Evolutionary conservation across 2,329 filamentous ascomycete genomes (phyloP).

Genomic region (Paracamarosporium sp.): DNA sequence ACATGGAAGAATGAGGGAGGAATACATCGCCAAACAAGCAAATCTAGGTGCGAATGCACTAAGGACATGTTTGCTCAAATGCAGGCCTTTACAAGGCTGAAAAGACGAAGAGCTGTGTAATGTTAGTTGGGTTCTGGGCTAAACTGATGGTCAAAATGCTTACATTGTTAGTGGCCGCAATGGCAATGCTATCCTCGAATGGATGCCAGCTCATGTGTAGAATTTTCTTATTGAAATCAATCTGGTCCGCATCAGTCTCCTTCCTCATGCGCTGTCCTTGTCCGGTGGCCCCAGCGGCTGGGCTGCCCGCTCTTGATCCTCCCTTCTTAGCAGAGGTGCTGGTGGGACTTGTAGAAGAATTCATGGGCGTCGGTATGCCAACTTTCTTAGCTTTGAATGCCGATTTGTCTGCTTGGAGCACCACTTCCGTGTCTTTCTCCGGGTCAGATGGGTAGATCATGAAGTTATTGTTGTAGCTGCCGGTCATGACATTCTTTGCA

Average conservation of each 20-base stretch:
- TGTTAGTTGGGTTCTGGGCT: constrained; percentile 10
- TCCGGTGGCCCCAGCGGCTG: constrained; percentile 72
- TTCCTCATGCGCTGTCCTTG: constrained; percentile 96
- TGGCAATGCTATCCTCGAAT: constrained; percentile 98
- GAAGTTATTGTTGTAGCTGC: constrained; percentile 99
- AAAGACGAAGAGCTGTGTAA: constrained; percentile 62
- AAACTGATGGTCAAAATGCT: constrained; percentile 51
- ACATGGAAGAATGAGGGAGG: constrained; percentile 30
- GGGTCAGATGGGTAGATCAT: constrained; percentile 99
- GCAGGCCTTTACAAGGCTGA: constrained; percentile 56
- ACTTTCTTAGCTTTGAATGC: constrained; percentile 99
- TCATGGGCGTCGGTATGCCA: constrained; percentile 96
- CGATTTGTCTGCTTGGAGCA: constrained; percentile 96
- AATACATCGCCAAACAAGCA: constrained; percentile 37
- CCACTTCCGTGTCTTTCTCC: constrained; percentile 95
- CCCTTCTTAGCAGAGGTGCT: constrained; percentile 83
- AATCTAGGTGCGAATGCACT: constrained; percentile 34
- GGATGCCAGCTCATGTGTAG: constrained; percentile 99
- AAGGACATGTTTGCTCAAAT: constrained; percentile 30
- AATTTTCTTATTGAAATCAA: constrained; percentile 99
- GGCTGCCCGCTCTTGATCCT: constrained; percentile 85
- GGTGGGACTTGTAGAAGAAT: constrained; percentile 76
- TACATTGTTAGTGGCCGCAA: constrained; percentile 99
- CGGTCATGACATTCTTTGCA: constrained; percentile 99
- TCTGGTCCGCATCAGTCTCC: constrained; percentile 98